Conservation (phyloP, 1,284 basidiomycete species). For the Ceratobasidium sp. region DNA sequence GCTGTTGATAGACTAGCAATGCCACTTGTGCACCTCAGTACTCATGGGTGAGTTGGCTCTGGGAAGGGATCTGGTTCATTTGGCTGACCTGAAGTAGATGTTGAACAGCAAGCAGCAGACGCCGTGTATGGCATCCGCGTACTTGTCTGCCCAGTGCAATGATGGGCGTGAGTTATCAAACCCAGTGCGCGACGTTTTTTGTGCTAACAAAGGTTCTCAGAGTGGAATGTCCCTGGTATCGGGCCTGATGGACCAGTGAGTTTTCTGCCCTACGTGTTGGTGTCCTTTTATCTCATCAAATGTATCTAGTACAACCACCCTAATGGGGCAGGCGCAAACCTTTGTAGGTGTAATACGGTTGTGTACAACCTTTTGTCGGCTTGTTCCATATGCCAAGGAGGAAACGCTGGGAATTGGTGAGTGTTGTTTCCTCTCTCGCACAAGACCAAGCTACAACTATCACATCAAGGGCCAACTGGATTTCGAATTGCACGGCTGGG, state of each 20-base stretch:
- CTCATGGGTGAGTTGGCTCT: constrained; percentile 41
- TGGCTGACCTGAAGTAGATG: constrained; percentile 36
- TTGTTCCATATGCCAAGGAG: constrained; percentile 49
- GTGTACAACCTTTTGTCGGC: constrained; percentile 48
- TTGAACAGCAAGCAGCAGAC: constrained; percentile 46
- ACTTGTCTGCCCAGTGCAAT: constrained; percentile 46
- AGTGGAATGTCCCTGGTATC: constrained; percentile 43
- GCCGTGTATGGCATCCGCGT: constrained; percentile 47
- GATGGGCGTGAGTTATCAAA: constrained; percentile 39
- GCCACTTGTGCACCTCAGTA: constrained; percentile 23
- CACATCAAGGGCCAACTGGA: constrained; percentile 21
- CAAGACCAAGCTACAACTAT: not conserved
- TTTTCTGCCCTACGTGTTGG: not conserved
- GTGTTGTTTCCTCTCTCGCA: not conserved
- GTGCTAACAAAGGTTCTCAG: not conserved
- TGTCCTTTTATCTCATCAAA: not conserved
- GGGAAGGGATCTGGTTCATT: not conserved
- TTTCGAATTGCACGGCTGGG: constrained; percentile 19
- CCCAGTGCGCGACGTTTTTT: not conserved
- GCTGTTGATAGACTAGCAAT: constrained; percentile 38
- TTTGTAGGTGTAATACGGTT: constrained; percentile 49
- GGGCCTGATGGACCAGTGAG: constrained; percentile 35
- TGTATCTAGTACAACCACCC: constrained; percentile 37
- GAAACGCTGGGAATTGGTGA: constrained; percentile 22
- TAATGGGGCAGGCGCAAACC: constrained; percentile 18